A percentile compares a stretch with the other conserved stretches of the same genome.
phyloP scores from a whole-genome alignment of 768 basidiomycete genomes.

The Collybiopsis confluens region DNA sequence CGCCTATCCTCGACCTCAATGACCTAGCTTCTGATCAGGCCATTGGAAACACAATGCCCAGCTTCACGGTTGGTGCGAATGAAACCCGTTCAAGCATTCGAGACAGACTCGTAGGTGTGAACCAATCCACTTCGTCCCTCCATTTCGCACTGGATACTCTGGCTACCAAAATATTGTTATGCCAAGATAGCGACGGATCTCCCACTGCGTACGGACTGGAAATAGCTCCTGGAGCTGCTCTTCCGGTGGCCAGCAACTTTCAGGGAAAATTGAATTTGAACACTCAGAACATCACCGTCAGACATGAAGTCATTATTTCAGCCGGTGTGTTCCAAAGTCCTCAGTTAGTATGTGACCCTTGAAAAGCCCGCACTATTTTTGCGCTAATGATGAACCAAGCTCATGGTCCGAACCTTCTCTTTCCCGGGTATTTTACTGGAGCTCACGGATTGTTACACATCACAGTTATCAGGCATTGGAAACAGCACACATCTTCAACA shows the following conservation, averaged over 20 bases:
- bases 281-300: slow-evolving; percentile 13
- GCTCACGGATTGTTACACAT: not conserved
- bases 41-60: slow-evolving; percentile 16
- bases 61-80: slow-evolving; percentile 20
- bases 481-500: slow-evolving; percentile 19
- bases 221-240: slow-evolving; percentile 13
- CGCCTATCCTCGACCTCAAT: slow-evolving; percentile 21
- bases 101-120: slow-evolving; percentile 17
- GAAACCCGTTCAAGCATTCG: slow-evolving; percentile 23
- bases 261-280: slow-evolving; percentile 12
- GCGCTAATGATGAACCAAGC: not conserved
- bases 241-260: slow-evolving; percentile 16
- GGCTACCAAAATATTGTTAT: slow-evolving; percentile 16
- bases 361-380: too few relatives aligned
- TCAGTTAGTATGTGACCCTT: slow-evolving; percentile 12
- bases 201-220: slow-evolving; percentile 18
- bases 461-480: slow-evolving; percentile 31
- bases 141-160: slow-evolving; percentile 21
- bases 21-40: slow-evolving; percentile 15
- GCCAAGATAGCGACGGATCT: slow-evolving; percentile 9
- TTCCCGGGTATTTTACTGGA: not conserved
- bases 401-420: slow-evolving; percentile 19
- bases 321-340: slow-evolving; percentile 20
- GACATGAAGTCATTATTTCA: slow-evolving; percentile 17
- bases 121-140: slow-evolving; percentile 13